Evolutionary conservation across 768 basidiomycete genomes (phyloP).

Genomic region (Crassisporium funariophilum): DNA sequence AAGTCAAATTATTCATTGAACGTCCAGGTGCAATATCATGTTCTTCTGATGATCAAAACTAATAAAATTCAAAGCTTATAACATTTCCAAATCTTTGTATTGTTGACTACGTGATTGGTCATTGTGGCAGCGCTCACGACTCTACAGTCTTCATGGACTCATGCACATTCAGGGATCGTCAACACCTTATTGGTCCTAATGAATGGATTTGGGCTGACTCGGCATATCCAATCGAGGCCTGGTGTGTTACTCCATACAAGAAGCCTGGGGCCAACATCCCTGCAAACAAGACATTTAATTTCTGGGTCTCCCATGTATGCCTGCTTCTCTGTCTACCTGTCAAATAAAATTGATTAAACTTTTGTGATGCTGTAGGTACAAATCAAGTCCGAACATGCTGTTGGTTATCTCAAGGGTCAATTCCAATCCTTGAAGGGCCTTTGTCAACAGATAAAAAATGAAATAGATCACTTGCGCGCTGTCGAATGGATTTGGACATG

Average conservation of each 20-base stretch:
- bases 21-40: constrained; percentile 2
- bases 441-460: too few relatives aligned
- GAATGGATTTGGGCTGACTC: constrained; percentile 16
- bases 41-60: neutral
- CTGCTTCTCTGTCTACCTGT: neutral
- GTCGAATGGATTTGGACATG: too few relatives aligned
- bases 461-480: too few relatives aligned
- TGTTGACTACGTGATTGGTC: constrained; percentile 10
- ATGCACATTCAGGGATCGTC: constrained; percentile 13
- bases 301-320: neutral
- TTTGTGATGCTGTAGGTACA: neutral
- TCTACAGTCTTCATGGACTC: constrained; percentile 14
- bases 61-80: constrained; percentile 7
- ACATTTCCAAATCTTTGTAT: constrained; percentile 9
- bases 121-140: constrained; percentile 9
- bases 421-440: neutral
- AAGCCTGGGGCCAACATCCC: too few relatives aligned
- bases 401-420: neutral
- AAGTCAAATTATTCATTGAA: constrained; percentile 6
- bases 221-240: neutral
- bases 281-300: neutral
- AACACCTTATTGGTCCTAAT: constrained; percentile 10
- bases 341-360: neutral
- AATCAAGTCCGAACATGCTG: neutral
- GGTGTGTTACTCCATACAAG: neutral